These are phyloP conservation scores for Hydrangea macrophylla DNA, from an alignment of 148 eudicot species.

Conservation along the genomic window DNA sequence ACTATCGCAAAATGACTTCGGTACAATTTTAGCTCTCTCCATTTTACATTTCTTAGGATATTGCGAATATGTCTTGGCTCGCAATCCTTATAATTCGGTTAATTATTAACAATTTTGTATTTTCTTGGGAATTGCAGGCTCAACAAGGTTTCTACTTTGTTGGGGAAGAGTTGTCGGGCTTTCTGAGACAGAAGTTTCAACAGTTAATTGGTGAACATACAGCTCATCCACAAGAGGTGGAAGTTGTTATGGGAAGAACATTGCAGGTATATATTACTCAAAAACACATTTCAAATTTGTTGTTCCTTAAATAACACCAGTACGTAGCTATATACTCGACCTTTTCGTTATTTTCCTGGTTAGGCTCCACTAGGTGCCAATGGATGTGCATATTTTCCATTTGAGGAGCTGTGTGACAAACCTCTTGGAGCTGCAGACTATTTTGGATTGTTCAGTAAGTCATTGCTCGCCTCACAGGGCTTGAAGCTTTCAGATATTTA, in stretches of 20 bases:
- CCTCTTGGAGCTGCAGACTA: constrained; percentile 98
- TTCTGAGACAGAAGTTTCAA: constrained; percentile 63
- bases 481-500: background rate
- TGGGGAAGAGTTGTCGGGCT: constrained; percentile 43
- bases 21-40: constrained; percentile 28
- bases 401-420: constrained; percentile 82
- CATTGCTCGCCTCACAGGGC: constrained; percentile 7
- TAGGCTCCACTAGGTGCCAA: constrained; percentile 82
- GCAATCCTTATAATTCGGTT: background rate
- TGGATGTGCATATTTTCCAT: constrained; percentile 86
- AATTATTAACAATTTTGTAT: too few species aligned
- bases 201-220: constrained; percentile 49
- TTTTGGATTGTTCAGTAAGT: constrained; percentile 87
- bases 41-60: background rate
- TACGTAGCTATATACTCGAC: background rate
- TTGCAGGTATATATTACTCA: constrained; percentile 55
- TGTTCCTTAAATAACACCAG: too few species aligned
- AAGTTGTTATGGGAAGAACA: constrained; percentile 95
- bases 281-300: too few species aligned
- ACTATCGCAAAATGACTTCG: constrained; percentile 81
- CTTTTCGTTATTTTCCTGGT: background rate
- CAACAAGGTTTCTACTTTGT: constrained; percentile 76
- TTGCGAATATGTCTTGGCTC: background rate
- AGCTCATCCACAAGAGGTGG: constrained; percentile 64
- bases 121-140: constrained; percentile 42